Evolutionary conservation across 2,329 filamentous ascomycete genomes (phyloP), one percentile per base, ranked within the genome.

Genomic region (Fusarium nelsonii): DNA sequence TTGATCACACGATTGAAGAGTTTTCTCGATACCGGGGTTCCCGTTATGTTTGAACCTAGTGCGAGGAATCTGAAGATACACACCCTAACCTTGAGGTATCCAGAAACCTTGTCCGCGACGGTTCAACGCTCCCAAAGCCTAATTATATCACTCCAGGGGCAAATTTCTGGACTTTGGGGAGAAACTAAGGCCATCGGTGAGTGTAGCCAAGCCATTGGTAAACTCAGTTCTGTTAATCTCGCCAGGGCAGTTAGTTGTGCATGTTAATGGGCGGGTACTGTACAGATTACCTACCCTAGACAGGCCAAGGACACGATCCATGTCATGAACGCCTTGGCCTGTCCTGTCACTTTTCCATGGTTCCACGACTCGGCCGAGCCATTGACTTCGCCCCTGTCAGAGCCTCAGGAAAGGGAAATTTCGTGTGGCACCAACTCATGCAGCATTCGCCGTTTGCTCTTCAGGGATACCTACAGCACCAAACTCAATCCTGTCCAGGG

Each of bases 321-420:
- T 50, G 48, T 30, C n/a, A 45, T 45, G 26, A 14, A 18, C 14
- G 26, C 28, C n/a, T 11, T 14, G 14, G 12, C 23, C 15, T 5
- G 12, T 3, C 34, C 26, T 12, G 16, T 9, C 33, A 12, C 28
- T 39, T 30, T 23, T 43, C 6, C 18, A 15, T 11, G 20, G 51
- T 54, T 45, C 51, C 10, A 9, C 14, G 40, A 64, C 44, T 65
- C 60, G 60, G 62, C 62, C 60, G 60, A 65, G 46, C 45, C 18
- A 48, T 40, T 30, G 12, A 48, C 15, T 20, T 32, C 28, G 18
- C 41, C 18, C 41, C 43, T 12, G 32, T 41, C 33, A 7, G 30
- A 32, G 20, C 46, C 60, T 15, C 30, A 41, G 28, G 16, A 30
- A 49, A 65, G 26, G 18, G 39, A 36, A 64, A 48, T n/a, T 49